Evolutionary conservation across 1,284 basidiomycete genomes (phyloP), one percentile per base, ranked within the genome.

Genomic region (Inonotus obliquus): DNA sequence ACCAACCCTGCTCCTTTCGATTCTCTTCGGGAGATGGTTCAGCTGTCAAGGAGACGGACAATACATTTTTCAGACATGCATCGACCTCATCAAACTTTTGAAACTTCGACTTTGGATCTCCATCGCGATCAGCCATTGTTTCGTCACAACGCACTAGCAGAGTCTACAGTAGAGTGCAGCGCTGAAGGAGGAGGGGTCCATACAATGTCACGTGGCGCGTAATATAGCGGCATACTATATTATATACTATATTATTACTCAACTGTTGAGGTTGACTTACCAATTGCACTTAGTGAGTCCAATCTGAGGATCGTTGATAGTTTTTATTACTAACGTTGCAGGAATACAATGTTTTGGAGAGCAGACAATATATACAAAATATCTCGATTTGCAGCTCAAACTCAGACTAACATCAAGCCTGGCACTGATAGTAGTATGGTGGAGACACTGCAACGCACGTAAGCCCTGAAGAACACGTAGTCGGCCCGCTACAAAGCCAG

Each of bases 351-450:
- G n/a, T 44, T 44, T 44, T 7, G 19, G 41, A n/a, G 19, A 17
- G 9, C 19, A 17, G 17, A 2, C 17, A 44, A 44, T 44, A 21
- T 7, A 14, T n/a, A n/a, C 10, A n/a, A 7, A 44, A 44, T 7
- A 44, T 44, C 17, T 21, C n/a, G n/a, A 21, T 44, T 44, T 7
- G 19, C 19, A 7, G 23, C 7, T 23, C 47, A 10, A 29, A 44
- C 41, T 32, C 4, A 4, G 32, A 32, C 4, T 9, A 32, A 44
- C 41, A 44, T 23, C n/a, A 37, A 48, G 2, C 19, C 21, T 59
- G 53, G 45, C 61, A 63, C 39, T 65, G 64, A 38, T 53, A 63
- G 35, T 65, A 65, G 51, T 65, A 65, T 17, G 62, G 62, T 1
- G 58, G 48, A 6, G 64, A 65, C 3, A 65, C 64, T 0, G 59